Evolutionary conservation across 768 basidiomycete genomes (phyloP), one percentile per base, ranked within the genome.

Genomic region (Sporobolomyces pararoseus): DNA sequence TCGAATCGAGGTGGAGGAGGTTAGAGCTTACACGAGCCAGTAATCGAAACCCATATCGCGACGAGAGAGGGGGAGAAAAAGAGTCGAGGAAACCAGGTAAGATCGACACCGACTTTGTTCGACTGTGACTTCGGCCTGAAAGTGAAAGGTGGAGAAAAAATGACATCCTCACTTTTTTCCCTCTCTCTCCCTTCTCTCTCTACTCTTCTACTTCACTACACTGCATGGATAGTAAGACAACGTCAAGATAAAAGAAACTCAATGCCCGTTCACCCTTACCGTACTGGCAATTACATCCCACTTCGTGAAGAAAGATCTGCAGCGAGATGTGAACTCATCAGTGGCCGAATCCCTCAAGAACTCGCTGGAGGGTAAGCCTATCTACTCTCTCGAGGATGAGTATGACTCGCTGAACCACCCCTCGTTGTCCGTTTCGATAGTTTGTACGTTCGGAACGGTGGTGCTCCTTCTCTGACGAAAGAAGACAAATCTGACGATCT

Each of bases 391-490:
- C 2, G 44, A 7, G 23, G 23, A 25, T 42, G 34, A 2, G 9
- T 23, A 37, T 3, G n/a, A 31, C 2, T 16, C 17, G 21, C 0
- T 27, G 6, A 16, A 7, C 53, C 4, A 23, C 53, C 53, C 31
- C 34, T 14, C 4, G n/a, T n/a, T n/a, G n/a, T n/a, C n/a, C n/a
- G n/a, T n/a, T n/a, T n/a, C n/a, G n/a, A 6, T 63, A 69, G 80
- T 3, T 78, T 80, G 70, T 81, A 81, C 68, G 77, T 81, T 55
- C 68, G 81, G 62, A 81, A 81, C 73, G 81, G 81, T 19, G 78
- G 79, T 10, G 80, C 80, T 62, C 80, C 80, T 1, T 72, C 78
- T 7, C 76, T 58, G 21, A 47, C 62, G 14, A 63, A 60, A 44
- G 47, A 29, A 55, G 53, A 54, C 52, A 58, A 46, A n/a, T 44